These are phyloP conservation scores for Leptographium wingfieldii DNA, from an alignment of 2,329 filamentous ascomycete genomes.

Conservation along the genomic window DNA sequence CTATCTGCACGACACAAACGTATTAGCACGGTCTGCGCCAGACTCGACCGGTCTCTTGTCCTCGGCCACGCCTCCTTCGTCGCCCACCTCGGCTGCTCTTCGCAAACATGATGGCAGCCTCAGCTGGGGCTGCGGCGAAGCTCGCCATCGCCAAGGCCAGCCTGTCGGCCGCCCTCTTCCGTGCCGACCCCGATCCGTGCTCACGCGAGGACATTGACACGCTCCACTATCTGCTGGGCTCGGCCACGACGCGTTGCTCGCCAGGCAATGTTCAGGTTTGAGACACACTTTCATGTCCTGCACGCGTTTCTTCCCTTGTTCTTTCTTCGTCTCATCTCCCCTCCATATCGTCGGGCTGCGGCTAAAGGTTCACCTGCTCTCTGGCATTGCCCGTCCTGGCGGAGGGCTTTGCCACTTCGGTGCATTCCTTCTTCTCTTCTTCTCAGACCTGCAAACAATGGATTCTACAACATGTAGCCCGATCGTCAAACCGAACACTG, in stretches of 20 bases:
- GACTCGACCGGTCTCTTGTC: no score
- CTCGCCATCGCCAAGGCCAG: slow-evolving; percentile 68
- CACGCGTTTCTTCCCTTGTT: slow-evolving; percentile 10
- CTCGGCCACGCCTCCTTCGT: background rate
- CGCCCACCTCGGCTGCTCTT: background rate
- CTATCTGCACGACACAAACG: no score
- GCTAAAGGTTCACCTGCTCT: slow-evolving; percentile 24
- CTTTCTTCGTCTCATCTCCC: background rate
- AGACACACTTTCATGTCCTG: slow-evolving; percentile 14
- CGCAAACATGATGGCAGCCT: slow-evolving; percentile 2
- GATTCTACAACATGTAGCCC: slow-evolving; percentile 60
- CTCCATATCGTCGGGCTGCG: slow-evolving; percentile 10
- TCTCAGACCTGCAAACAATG: slow-evolving; percentile 77
- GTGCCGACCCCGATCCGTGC: slow-evolving; percentile 59
- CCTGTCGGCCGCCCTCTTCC: slow-evolving; percentile 61
- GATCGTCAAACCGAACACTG: slow-evolving; percentile 51
- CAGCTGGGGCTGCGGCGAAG: slow-evolving; percentile 52
- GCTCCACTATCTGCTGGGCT: slow-evolving; percentile 54
- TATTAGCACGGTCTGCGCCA: no score
- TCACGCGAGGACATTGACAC: slow-evolving; percentile 55
- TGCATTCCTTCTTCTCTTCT: slow-evolving; percentile 11
- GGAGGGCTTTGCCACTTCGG: slow-evolving; percentile 9
- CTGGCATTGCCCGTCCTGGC: background rate
- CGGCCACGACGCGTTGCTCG: slow-evolving; percentile 58
- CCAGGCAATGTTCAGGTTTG: slow-evolving; percentile 82